Base-by-base conservation (phyloP, 495 filamentous ascomycete genomes). In the Podospora conica region DNA sequence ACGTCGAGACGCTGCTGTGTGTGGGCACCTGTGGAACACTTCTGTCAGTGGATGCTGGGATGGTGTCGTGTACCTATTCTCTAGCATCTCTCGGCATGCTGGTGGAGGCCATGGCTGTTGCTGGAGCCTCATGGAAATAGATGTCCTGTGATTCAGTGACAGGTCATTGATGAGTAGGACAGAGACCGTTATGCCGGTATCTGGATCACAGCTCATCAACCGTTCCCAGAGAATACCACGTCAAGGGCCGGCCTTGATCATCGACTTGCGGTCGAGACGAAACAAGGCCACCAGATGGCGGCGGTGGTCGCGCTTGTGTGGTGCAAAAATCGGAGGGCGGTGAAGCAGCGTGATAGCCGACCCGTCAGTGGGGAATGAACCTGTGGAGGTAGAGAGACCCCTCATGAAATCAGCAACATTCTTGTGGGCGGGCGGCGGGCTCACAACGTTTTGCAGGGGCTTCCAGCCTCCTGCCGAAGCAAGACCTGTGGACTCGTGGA, bases 11-110 rank as follows among this genome's bases (percentile, higher is more conserved):
- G 40, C 18, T 33, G 53, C 28, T 27, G 5, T 33, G 63, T 24
- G n/a, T n/a, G n/a, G 48, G 61, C 22, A 63, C 54, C n/a, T 57
- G 55, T 48, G 63, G 63, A 58, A 64, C 63, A 18, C 11, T 58
- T 55, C 63, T 64, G 63, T 64, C 63, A 58, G 55, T 64, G 27
- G 63, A 55, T 18, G 54, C 53, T 57, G 11, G 12, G 9, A 22
- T 55, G 20, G 9, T 55, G 53, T 21, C n/a, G 20, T 23, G n/a
- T 23, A n/a, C n/a, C n/a, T n/a, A 10, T 55, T 21, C 8, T 56
- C 23, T 58, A 7, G 22, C 24, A 31, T 12, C 3, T 24, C 23
- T 29, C 24, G 23, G 24, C 23, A 55, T 25, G 33, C 40, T 12
- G n/a, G 29, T n/a, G 25, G 24, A 28, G 29, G 20, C 59, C 48